Evolutionary conservation across 306 rosid species (phyloP), one percentile per base, ranked within the genome.

Genomic region (Erythrophleum fordii): DNA sequence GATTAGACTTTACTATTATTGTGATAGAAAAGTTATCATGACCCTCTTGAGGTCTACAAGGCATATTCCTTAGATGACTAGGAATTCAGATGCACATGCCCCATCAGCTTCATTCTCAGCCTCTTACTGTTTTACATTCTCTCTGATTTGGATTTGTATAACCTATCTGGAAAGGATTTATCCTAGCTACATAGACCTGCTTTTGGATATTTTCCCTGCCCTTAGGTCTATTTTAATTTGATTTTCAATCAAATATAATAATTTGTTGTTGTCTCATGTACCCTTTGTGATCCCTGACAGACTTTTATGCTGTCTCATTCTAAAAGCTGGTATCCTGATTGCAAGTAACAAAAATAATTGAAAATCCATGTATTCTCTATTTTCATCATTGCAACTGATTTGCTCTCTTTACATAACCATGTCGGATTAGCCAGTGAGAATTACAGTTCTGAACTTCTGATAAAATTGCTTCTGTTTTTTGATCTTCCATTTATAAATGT

Each of bases 371-470:
- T 59, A 52, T 46, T 16, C 16, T 46, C 49, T 26, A 25, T 76
- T 58, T 76, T 69, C 52, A 34, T 51, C 35, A 16, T 68, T 69
- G 13, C 23, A 25, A 58, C 2, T 35, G 51, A 35, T 70, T 75
- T 71, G 48, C 67, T 77, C 76, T 72, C 67, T 66, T 52, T 56
- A 72, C 48, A 20, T 8, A 52, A 31, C 14, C 48, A 14, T 34
- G 49, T 69, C 44, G 22, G 55, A 76, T 76, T 70, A 53, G 67
- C 58, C 2, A 5, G 76, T 23, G 22, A 52, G 49, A 22, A 44
- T 56, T 71, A 72, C 45, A 61, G n/a, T 55, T 76, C 72, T 59
- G 62, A 66, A 61, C 14, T 55, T 76, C 72, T 59, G 62, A 66
- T 74, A 64, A 46, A 73, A 75, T 69, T 49, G 52, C 58, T 51